Evolutionary conservation across 768 basidiomycete genomes (phyloP).

Genomic region (Macrocybe gigantea): DNA sequence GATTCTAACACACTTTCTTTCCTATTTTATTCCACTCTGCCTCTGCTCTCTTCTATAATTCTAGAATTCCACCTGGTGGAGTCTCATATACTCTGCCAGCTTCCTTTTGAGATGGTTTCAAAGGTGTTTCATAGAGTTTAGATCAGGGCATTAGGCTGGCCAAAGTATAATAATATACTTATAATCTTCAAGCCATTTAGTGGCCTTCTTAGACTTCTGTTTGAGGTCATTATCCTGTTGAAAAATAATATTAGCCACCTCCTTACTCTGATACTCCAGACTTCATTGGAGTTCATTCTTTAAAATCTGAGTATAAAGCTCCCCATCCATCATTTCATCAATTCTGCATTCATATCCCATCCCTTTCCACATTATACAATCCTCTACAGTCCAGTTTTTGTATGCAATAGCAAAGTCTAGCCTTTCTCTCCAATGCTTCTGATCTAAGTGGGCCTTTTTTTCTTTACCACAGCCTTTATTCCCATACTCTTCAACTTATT

Average conservation of each 20-base stretch:
- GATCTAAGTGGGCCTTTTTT: slow-evolving; percentile 6
- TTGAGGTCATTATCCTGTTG: slow-evolving; percentile 21
- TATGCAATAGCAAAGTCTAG: slow-evolving; percentile 8
- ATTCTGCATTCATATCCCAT: slow-evolving; percentile 10
- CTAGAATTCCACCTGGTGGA: background rate
- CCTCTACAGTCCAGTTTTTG: slow-evolving; percentile 16
- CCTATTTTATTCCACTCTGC: slow-evolving; percentile 21
- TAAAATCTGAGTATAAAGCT: slow-evolving; percentile 15
- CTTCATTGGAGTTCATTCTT: slow-evolving; percentile 10
- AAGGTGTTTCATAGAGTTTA: slow-evolving; percentile 23
- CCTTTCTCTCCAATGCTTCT: slow-evolving; percentile 3
- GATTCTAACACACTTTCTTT: slow-evolving; percentile 1
- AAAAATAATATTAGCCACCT: slow-evolving; percentile 10
- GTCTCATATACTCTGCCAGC: background rate
- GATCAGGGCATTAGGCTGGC: slow-evolving; percentile 19
- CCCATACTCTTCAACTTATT: slow-evolving; percentile 1
- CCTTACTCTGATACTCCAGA: slow-evolving; percentile 6
- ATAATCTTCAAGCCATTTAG: slow-evolving; percentile 12
- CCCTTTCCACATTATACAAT: slow-evolving; percentile 19
- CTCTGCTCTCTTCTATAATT: slow-evolving; percentile 16
- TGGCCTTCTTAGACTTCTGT: slow-evolving; percentile 11
- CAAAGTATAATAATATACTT: slow-evolving; percentile 11
- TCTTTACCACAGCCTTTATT: slow-evolving; percentile 6
- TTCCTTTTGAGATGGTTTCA: slow-evolving; percentile 10
- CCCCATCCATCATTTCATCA: slow-evolving; percentile 18